Evolutionary conservation across 257 asterid genomes (phyloP), one percentile per base, ranked within the genome.

Genomic region (Solanum medicagineum): DNA sequence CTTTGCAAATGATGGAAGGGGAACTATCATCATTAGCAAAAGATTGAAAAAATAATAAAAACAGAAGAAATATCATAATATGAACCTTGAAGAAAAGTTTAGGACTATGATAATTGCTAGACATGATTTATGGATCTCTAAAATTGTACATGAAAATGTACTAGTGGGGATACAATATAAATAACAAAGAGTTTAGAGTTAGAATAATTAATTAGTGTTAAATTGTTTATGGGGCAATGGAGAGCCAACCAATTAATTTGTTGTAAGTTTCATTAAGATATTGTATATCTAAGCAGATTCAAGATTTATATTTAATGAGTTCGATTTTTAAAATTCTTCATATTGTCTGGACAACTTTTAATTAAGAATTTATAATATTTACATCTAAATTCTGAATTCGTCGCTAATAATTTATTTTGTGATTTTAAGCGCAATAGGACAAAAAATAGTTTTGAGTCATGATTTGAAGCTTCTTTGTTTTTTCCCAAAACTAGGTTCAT

Each of bases 1-100:
- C 9, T 26, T 75, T 75, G 86, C 86, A 54, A 40, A 90, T 87
- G 16, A 84, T 81, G 65, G 74, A 75, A 49, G 45, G 45, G 24
- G 82, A 49, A 22, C 6, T 44, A 13, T 24, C 1, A 36, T 44
- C 22, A 49, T 53, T 54, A 75, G 60, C 81, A 75, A 2, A 49
- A 4, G 81, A 49, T 24, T 75, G 60, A 49, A 9, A 75, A 22
- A 74, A 22, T 74, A n/a, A 66, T 29, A 66, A 74, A 74, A 47
- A 47, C 14, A 47, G 42, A 22, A 74, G 6, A 74, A 75, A n/a
- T 75, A 75, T 26, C 59, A 14, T 49, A 47, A 49, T 7, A 75
- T 75, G 44, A 75, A 22, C 1, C 59, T 47, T 6, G 81, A 47
- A 22, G 29, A 75, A 75, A 75, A 75, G 7, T 12, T 7, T 47